Evolutionary conservation across 139 green algal genomes (phyloP).

Genomic region (Astrephomene gubernaculifera): DNA sequence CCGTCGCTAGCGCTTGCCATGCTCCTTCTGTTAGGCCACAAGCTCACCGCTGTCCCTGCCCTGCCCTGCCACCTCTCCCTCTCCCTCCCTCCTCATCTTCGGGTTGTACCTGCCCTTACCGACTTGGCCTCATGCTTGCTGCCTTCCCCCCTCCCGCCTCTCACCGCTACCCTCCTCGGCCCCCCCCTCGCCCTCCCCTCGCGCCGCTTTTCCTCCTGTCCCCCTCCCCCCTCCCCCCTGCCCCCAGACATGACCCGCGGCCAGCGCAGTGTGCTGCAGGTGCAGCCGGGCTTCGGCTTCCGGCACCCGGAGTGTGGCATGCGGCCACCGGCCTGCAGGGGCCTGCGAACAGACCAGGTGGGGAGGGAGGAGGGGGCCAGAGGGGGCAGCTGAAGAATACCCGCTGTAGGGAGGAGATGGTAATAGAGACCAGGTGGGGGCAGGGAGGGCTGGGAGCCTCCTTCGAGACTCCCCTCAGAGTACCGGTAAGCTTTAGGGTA

Average conservation of each 20-base stretch:
- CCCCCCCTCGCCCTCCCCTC: not conserved
- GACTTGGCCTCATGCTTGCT: not conserved
- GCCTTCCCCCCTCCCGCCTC: not conserved
- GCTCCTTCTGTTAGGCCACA: not conserved
- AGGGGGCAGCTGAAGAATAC: no score
- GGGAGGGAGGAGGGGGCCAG: not conserved
- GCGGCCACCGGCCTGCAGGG: conserved; percentile 57
- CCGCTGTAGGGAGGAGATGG: no score
- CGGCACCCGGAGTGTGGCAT: conserved; percentile 72
- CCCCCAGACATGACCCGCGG: conserved; percentile 63
- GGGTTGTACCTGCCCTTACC: no score
- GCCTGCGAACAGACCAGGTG: conserved; percentile 31
- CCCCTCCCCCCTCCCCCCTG: not conserved
- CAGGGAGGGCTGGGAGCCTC: no score
- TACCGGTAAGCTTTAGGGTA: no score
- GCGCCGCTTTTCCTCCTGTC: not conserved
- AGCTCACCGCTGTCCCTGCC: no score
- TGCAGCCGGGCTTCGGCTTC: conserved; percentile 80
- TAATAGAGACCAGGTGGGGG: no score
- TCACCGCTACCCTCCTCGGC: not conserved
- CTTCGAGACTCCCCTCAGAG: no score
- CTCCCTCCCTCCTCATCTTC: no score
- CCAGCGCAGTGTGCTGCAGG: conserved; percentile 64
- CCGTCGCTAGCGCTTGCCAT: not conserved
- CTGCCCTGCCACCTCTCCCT: no score